Evolutionary conservation across 352 stramenopile species (phyloP).

Genomic region (Phytophthora palmivora): DNA sequence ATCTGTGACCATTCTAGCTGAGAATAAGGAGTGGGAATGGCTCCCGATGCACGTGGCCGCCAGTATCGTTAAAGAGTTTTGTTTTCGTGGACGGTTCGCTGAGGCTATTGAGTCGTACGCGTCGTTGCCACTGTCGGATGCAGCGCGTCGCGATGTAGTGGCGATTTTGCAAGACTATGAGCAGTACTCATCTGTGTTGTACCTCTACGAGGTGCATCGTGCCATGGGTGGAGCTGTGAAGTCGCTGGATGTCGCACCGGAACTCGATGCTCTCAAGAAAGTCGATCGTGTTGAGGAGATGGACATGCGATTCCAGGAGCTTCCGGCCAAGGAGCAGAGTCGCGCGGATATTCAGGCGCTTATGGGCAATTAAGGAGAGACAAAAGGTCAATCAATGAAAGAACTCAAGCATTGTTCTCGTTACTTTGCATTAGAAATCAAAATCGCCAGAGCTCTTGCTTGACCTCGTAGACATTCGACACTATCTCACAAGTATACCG

Average conservation of each 20-base stretch:
- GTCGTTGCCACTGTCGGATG: constrained; percentile 43
- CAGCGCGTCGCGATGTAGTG: constrained; percentile 40
- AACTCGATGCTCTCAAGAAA: constrained; percentile 56
- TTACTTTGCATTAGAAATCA: constrained; percentile 20
- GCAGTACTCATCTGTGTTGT: constrained; percentile 55
- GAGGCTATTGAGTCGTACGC: constrained; percentile 65
- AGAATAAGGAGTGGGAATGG: constrained; percentile 33
- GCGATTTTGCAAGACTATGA: constrained; percentile 56
- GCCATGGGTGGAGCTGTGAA: constrained; percentile 23
- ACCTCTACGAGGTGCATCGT: constrained; percentile 58
- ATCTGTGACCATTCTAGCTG: constrained; percentile 10
- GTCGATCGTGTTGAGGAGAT: constrained; percentile 57
- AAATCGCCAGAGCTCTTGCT: constrained; percentile 8
- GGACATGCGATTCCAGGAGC: constrained; percentile 50
- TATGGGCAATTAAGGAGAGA: constrained; percentile 32
- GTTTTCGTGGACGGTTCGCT: constrained; percentile 57
- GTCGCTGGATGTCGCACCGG: constrained; percentile 51
- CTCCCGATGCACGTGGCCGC: constrained; percentile 38
- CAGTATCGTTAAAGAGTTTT: constrained; percentile 55
- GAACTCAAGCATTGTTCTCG: constrained; percentile 18
- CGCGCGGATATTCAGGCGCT: constrained; percentile 66
- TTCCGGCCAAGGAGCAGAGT: constrained; percentile 50
- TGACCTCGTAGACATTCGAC: constrained; percentile 10
- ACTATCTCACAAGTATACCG: constrained; percentile 17
- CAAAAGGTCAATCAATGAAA: constrained; percentile 1